These are phyloP conservation scores for Tagetes patula DNA, from an alignment of 129 eudicot genomes.

Conservation along the genomic window DNA sequence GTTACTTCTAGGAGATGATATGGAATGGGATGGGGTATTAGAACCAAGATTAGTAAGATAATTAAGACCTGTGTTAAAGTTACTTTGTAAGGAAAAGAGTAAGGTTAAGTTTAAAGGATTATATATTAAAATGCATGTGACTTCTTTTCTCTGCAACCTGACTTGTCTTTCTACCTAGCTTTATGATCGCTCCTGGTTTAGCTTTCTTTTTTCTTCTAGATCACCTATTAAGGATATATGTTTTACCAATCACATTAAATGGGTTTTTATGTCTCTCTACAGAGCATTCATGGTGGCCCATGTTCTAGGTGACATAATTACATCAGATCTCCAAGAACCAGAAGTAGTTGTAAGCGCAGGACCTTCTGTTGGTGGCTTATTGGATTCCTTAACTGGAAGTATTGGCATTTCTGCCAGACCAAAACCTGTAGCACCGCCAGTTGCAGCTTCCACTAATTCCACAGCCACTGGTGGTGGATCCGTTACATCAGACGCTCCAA, in stretches of 20 bases:
- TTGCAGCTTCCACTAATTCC: slow-evolving; percentile 65
- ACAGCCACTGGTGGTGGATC: slow-evolving; percentile 55
- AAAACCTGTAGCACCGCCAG: slow-evolving; percentile 80
- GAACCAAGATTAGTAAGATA: background rate
- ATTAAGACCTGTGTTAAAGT: background rate
- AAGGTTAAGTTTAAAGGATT: background rate
- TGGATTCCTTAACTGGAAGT: slow-evolving; percentile 97
- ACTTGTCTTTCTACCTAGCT: background rate
- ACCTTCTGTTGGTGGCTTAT: slow-evolving; percentile 92
- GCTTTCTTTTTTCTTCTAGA: background rate
- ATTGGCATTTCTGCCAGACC: slow-evolving; percentile 95
- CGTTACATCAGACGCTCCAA: slow-evolving; percentile 63
- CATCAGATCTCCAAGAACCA: slow-evolving; percentile 74
- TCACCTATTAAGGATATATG: slow-evolving; percentile 12
- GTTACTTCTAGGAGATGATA: background rate
- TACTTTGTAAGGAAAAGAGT: background rate
- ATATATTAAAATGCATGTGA: background rate
- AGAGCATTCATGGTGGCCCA: slow-evolving; percentile 92
- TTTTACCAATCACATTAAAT: slow-evolving; percentile 17
- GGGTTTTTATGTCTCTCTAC: slow-evolving; percentile 15
- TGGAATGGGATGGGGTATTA: background rate
- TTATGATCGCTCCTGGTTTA: background rate
- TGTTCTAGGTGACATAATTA: slow-evolving; percentile 76
- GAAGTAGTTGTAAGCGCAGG: slow-evolving; percentile 68
- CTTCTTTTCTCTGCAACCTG: background rate